Evolutionary conservation across 1,284 basidiomycete genomes (phyloP).

Genomic region (Ustanciosporium gigantosporum): DNA sequence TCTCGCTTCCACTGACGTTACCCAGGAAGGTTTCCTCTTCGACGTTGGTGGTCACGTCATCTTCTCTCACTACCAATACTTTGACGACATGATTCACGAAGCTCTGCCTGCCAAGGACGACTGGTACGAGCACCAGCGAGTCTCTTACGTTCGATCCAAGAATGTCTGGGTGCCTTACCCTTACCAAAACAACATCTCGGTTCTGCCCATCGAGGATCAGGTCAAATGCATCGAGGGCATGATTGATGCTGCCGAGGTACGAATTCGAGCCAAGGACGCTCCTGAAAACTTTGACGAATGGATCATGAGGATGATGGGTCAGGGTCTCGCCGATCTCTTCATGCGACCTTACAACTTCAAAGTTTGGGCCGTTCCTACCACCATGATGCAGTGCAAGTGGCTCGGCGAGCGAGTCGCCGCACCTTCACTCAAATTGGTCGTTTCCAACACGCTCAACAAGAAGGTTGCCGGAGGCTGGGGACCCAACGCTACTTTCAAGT

Average conservation of each 20-base stretch:
- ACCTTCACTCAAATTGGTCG: slow-evolving; percentile 64
- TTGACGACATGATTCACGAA: slow-evolving; percentile 65
- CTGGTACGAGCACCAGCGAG: slow-evolving; percentile 66
- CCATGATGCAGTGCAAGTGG: slow-evolving; percentile 67
- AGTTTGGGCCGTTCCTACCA: slow-evolving; percentile 66
- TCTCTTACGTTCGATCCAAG: slow-evolving; percentile 65
- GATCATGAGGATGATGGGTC: slow-evolving; percentile 65
- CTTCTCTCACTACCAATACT: slow-evolving; percentile 67
- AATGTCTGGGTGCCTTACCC: slow-evolving; percentile 65
- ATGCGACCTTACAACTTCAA: slow-evolving; percentile 68
- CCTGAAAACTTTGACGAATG: slow-evolving; percentile 64
- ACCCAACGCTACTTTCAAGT: slow-evolving; percentile 66
- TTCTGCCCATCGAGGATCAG: slow-evolving; percentile 65
- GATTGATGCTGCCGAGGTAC: slow-evolving; percentile 62
- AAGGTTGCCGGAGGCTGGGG: slow-evolving; percentile 66
- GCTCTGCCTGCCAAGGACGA: slow-evolving; percentile 63
- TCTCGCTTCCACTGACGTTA: slow-evolving; percentile 65
- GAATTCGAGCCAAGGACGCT: slow-evolving; percentile 59
- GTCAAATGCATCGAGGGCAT: slow-evolving; percentile 65
- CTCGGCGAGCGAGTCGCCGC: slow-evolving; percentile 67
- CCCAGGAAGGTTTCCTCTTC: slow-evolving; percentile 66
- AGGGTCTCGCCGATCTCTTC: slow-evolving; percentile 65
- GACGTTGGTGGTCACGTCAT: slow-evolving; percentile 67
- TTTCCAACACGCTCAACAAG: slow-evolving; percentile 65
- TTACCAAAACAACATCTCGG: slow-evolving; percentile 66